Base-by-base conservation (phyloP, 1,284 basidiomycete species). In the Moniliophthora roreri region DNA sequence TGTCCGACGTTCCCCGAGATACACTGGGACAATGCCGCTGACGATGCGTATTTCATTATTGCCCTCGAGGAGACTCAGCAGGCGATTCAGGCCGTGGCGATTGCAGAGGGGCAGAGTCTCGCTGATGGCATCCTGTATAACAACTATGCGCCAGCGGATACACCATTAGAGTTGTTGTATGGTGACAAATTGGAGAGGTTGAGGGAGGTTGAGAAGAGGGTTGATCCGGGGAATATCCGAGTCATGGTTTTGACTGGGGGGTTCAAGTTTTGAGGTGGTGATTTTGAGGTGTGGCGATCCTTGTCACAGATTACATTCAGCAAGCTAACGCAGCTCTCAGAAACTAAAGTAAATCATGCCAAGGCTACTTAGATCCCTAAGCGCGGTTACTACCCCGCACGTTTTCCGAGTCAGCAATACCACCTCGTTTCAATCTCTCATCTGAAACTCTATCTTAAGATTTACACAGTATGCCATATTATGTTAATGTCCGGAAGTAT, bases 141-240 rank as follows among this genome's bases (percentile, higher is more conserved):
- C 5, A 48, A 48, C 20, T 48, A 48, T 36, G 46, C 46, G 16
- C 23, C 32, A 7, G 23, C 46, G 10, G 46, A 28, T 15, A 48
- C 46, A 9, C 46, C 46, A 8, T 7, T 48, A n/a, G 46, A 48
- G n/a, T n/a, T 32, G 24, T n/a, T 48, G 3, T 48, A 48, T 34
- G 46, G 46, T 13, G 46, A 48, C 8, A 48, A 34, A 9, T 5
- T 48, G 10, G 23, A 4, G 9, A 48, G 26, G 21, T 48, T 48
- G 20, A 21, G 26, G 20, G 34, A 4, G 20, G 6, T 48, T 20
- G 16, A 21, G 16, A 16, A 13, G 15, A 34, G 13, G 13, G 46
- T 46, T 5, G 28, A 44, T 23, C 41, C 41, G 6, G 11, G 11
- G 41, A n/a, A n/a, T n/a, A n/a, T n/a, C n/a, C 20, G 24, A 18